Base-by-base conservation (phyloP, 805 yeast genomes). In the Saccharomycopsis oosterbeekiorum region DNA sequence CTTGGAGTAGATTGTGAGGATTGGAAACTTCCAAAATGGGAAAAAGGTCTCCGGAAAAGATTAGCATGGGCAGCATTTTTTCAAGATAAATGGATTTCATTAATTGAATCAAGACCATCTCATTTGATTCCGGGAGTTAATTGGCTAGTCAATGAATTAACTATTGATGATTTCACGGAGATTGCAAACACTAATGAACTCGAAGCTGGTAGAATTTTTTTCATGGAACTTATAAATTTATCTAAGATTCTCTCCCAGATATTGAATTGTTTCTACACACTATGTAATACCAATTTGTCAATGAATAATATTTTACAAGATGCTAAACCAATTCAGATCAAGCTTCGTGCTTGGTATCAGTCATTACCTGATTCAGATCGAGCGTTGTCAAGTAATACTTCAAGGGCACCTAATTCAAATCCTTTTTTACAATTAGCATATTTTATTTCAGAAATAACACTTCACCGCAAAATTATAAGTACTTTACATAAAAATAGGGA, bases 21-120 rank as follows among this genome's bases (percentile, higher is more conserved):
- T 65, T 93, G 99, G 99, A 85, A 88, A 68, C 74, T 93, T 41
- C 98, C 98, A 0, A 85, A 86, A 67, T 94, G 98, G 98, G 99
- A 93, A 70, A 78, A 96, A 58, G 96, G 96, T 5, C 74, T 93
- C 57, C 78, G 99, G 59, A 82, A 89, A 67, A 78, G 98, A 62
- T 74, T 93, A 57, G 96, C 97, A 0, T 93, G 99, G 98, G 97
- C 97, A 0, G 94, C 91, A 1, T 93, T 84, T 78, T 77, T 88
- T 58, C 96, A 91, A 71, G 97, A 91, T 69, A 90, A 92, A 70
- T 93, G 98, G 98, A 79, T 86, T 10, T 77, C 96, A 1, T 74
- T 92, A 57, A 82, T 84, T 59, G 96, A 89, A 68, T 83, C 92
- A 0, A 77, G 97, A 53, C 96, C 97, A 1, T 86, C 96, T 0